Percentiles rank a stretch among this genome's conserved stretches.
phyloP scores from a whole-genome alignment of 176 grass and related monocot species.

The Avena atlantica region DNA sequence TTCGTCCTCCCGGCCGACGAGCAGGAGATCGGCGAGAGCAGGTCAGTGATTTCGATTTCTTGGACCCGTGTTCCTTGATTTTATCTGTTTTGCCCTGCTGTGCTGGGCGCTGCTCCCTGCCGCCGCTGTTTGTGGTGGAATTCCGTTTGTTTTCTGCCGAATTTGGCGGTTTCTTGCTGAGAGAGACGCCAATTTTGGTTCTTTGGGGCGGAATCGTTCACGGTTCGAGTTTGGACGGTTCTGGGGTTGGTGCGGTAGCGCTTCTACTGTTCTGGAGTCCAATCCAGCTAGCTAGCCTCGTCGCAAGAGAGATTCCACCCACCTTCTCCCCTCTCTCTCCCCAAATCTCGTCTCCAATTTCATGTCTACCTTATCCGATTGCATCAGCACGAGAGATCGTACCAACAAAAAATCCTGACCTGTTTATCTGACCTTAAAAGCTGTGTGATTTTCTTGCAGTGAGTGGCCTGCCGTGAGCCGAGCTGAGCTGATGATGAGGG shows the following conservation, averaged over 20 bases:
- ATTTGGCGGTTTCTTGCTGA: neutral
- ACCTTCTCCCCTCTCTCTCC: neutral
- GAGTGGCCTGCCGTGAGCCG: neutral
- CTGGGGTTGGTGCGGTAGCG: too few relatives aligned
- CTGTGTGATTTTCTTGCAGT: conserved; percentile 42
- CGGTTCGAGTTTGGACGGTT: neutral
- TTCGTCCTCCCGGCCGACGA: neutral
- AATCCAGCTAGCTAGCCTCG: neutral
- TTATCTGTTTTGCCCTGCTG: too few relatives aligned
- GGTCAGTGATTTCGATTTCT: conserved; percentile 11
- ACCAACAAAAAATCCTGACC: too few relatives aligned
- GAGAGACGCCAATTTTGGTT: neutral
- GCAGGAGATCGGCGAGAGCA: neutral
- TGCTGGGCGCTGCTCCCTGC: too few relatives aligned
- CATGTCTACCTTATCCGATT: neutral
- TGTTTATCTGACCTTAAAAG: neutral
- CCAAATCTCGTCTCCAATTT: conserved; percentile 20
- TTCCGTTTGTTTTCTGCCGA: neutral
- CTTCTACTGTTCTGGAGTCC: conserved; percentile 30
- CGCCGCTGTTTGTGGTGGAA: neutral
- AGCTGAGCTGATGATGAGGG: conserved; percentile 56
- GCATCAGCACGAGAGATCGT: too few relatives aligned
- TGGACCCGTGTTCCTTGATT: neutral
- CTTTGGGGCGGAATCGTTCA: neutral
- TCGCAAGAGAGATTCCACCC: conserved; percentile 7